These are phyloP conservation scores for Arthrobotrys musiformis DNA, from an alignment of 2,329 filamentous ascomycete species.

Conservation along the genomic window DNA sequence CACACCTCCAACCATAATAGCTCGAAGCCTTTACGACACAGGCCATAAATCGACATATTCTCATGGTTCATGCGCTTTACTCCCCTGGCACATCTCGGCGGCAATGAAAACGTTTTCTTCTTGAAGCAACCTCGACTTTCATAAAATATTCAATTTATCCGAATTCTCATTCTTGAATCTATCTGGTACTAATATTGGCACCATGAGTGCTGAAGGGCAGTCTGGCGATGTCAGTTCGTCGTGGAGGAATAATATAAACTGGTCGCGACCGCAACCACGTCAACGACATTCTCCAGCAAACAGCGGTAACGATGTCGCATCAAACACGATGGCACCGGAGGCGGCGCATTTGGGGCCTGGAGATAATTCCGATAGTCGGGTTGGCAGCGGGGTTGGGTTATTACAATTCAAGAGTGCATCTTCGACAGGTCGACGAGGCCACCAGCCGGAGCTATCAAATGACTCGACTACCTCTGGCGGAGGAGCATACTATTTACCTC, in stretches of 20 bases:
- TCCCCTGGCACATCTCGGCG: background rate
- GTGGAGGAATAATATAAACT: slow-evolving; percentile 48
- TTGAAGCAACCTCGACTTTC: background rate
- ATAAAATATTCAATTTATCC: background rate
- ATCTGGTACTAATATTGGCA: background rate
- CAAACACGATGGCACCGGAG: slow-evolving; percentile 17
- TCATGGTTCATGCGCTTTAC: slow-evolving; percentile 5
- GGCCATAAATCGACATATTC: background rate
- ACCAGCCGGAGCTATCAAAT: slow-evolving; percentile 50
- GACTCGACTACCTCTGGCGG: slow-evolving; percentile 43
- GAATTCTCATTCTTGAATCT: background rate
- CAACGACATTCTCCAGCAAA: slow-evolving; percentile 27
- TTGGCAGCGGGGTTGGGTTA: slow-evolving; percentile 37
- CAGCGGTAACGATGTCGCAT: slow-evolving; percentile 23
- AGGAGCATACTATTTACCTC: slow-evolving; percentile 34
- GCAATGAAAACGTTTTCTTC: slow-evolving; percentile 21
- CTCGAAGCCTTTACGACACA: background rate
- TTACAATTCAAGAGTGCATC: slow-evolving; percentile 34
- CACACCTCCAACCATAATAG: background rate
- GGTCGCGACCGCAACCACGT: slow-evolving; percentile 51
- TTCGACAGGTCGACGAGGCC: slow-evolving; percentile 34
- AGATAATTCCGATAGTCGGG: slow-evolving; percentile 16
- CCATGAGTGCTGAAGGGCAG: slow-evolving; percentile 49
- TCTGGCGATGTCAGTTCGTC: slow-evolving; percentile 22
- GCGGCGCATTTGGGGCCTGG: slow-evolving; percentile 13